Evolutionary conservation across 2,329 filamentous ascomycete species (phyloP), one percentile per base, ranked within the genome.

Genomic region (Xylariomycetidae sp.): DNA sequence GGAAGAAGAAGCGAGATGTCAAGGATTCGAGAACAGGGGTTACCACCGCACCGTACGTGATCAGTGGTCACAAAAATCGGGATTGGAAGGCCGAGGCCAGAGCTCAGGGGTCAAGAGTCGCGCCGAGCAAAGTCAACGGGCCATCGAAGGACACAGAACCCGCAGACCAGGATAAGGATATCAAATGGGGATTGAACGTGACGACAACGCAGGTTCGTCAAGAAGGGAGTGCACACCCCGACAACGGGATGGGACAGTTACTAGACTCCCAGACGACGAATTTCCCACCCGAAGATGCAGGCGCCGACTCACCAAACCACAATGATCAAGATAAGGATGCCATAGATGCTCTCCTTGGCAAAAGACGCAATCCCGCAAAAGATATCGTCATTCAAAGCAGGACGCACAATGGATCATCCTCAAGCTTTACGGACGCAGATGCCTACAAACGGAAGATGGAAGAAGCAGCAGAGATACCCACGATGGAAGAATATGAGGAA

Each of bases 401-500:
- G 17, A 31, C 42, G 27, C 30, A 17, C 27, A 38, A 16, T 6
- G 40, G 16, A 15, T 46, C 39, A 13, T 29, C 53, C 23, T 28
- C 44, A 5, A 53, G 56, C 4, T 52, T 70, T 11, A 71, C 70
- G n/a, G 82, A 85, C 45, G 67, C 74, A 43, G 81, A 84, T 38
- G 80, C 79, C 3, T 89, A 88, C 51, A 69, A 70, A 19, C 72
- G 76, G 16, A 86, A 90, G 55, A 74, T 89, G 18, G 69, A 74
- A 10, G 66, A 74, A 16, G 82, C 88, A 1, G 88, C 88, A 1
- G 84, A 88, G 15, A 71, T 77, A 18, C 82, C 88, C 4, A 85
- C 80, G 0, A 66, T 94, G 13, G 85, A 86, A 20, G 87, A 92
- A 51, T 97, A 97, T 62, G 82, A 85, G 38, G 80, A 83, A 10